These are phyloP conservation scores for Thalassia testudinum DNA, from an alignment of 116 monocot genomes.

Conservation along the genomic window DNA sequence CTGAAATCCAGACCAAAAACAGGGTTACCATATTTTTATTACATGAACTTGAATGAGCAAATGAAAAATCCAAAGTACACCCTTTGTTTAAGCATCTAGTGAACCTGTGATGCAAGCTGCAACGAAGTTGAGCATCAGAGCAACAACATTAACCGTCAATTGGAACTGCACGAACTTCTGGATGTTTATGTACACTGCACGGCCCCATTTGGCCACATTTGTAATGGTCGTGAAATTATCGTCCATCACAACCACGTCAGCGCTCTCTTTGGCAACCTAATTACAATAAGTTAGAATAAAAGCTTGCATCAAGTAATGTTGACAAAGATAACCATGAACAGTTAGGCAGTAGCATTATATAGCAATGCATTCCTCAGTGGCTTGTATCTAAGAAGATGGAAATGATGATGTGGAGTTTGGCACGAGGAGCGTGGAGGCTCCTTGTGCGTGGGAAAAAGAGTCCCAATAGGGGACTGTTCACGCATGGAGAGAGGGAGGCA, in stretches of 20 bases:
- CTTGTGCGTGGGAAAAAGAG: no score
- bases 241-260: slow-evolving; percentile 88
- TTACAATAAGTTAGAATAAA: no score
- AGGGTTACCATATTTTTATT: background rate
- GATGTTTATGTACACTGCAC: slow-evolving; percentile 92
- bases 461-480: no score
- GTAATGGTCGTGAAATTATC: slow-evolving; percentile 88
- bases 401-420: no score
- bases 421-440: no score
- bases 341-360: no score
- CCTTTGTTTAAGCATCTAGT: no score
- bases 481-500: no score
- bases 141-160: slow-evolving; percentile 93
- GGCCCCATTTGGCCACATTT: slow-evolving; percentile 87
- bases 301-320: no score
- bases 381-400: no score
- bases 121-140: slow-evolving; percentile 77
- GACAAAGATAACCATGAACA: no score
- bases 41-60: background rate
- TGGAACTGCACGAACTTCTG: slow-evolving; percentile 99
- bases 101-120: slow-evolving; percentile 85
- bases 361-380: no score
- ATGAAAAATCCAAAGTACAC: background rate
- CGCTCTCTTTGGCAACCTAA: slow-evolving; percentile 95
- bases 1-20: slow-evolving; percentile 10